Evolutionary conservation across 2,329 filamentous ascomycete genomes (phyloP).

Genomic region (Cryphonectria japonica): DNA sequence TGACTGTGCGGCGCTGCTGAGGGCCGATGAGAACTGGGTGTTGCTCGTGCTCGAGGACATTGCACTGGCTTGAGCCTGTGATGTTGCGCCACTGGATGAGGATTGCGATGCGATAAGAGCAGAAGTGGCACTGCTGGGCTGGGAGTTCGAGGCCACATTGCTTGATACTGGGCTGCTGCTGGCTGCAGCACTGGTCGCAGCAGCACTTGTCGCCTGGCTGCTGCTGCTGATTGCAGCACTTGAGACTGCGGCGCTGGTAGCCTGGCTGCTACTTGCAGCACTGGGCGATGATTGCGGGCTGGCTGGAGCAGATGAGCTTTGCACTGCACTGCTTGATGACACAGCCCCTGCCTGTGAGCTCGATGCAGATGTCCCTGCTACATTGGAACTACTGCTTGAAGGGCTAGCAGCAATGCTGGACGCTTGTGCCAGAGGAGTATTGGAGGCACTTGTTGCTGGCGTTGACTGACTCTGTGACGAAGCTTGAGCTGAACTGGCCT

Average conservation of each 20-base stretch:
- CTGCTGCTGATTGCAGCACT: background rate
- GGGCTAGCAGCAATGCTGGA: background rate
- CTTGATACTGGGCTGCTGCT: background rate
- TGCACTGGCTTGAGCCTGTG: background rate
- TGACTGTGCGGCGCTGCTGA: background rate
- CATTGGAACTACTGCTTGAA: background rate
- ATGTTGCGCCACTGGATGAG: background rate
- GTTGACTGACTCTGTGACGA: background rate
- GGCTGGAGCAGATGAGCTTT: background rate
- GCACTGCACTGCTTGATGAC: background rate
- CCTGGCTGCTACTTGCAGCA: background rate
- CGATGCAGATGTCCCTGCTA: background rate
- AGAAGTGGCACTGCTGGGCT: slow-evolving; percentile 2
- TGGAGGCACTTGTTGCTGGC: background rate
- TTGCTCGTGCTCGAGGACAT: background rate
- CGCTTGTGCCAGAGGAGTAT: background rate
- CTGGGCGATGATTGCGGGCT: background rate
- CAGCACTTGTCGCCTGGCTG: background rate
- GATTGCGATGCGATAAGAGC: background rate
- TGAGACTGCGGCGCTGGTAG: too few species aligned
- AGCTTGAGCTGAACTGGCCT: background rate
- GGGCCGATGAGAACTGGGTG: background rate
- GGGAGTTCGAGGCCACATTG: background rate
- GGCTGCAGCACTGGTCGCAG: background rate
- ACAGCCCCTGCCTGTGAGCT: background rate